Conservation (phyloP, 805 yeast species). For the Tetrapisispora taiwanensis region DNA sequence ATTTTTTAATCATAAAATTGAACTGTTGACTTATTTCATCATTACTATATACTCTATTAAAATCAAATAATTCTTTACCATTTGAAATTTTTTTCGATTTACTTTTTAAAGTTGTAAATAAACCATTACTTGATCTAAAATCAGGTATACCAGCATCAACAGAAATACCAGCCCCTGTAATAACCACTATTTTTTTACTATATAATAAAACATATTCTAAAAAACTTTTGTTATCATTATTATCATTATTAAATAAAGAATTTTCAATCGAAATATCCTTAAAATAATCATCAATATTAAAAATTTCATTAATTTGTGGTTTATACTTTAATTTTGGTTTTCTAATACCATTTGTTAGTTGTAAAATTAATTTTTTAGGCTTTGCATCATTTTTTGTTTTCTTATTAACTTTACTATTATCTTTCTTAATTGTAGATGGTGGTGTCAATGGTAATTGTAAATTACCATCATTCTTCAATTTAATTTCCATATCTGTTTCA, state of each 20-base stretch:
- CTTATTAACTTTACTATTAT: neutral
- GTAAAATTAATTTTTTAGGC: conserved; percentile 17
- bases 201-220: conserved; percentile 43
- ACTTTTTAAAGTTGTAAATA: conserved; percentile 47
- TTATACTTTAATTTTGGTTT: conserved; percentile 39
- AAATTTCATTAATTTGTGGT: conserved; percentile 37
- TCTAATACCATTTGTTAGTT: conserved; percentile 8
- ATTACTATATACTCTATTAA: conserved; percentile 58
- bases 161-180: conserved; percentile 87
- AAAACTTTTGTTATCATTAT: conserved; percentile 31
- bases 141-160: conserved; percentile 89
- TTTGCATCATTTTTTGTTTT: neutral
- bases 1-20: conserved; percentile 61
- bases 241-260: neutral
- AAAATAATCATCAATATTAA: conserved; percentile 27
- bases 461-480: too few relatives aligned
- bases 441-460: conserved; percentile 10
- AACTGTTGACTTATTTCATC: conserved; percentile 51
- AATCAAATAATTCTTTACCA: conserved; percentile 70
- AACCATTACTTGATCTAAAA: conserved; percentile 69
- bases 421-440: conserved; percentile 14
- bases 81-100: conserved; percentile 27
- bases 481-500: neutral
- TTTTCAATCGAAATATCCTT: neutral
- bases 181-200: conserved; percentile 49